phyloP scores from a whole-genome alignment of 2,329 filamentous ascomycete species.

The Samsoniella hepiali region DNA sequence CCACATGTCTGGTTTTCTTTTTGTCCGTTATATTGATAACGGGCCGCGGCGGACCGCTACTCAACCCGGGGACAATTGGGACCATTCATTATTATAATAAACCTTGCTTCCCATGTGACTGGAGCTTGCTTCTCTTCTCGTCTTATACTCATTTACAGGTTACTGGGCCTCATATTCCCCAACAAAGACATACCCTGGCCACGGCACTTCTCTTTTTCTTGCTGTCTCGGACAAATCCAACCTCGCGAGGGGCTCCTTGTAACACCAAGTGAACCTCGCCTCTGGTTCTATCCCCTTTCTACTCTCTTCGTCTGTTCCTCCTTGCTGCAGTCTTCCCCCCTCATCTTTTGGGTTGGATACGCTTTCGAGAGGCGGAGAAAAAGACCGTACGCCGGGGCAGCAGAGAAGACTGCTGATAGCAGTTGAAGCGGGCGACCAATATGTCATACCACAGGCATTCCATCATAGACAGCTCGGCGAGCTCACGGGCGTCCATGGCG shows the following conservation, averaged over 20 bases:
- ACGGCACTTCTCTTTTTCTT: neutral
- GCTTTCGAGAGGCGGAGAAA: neutral
- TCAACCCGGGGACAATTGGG: neutral
- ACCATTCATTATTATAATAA: neutral
- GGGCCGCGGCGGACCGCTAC: neutral
- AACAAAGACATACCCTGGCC: neutral
- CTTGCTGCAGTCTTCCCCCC: neutral
- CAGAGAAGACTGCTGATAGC: neutral
- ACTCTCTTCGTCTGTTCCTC: neutral
- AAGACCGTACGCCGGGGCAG: neutral
- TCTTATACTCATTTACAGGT: neutral
- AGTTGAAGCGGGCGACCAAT: neutral
- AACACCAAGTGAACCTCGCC: neutral
- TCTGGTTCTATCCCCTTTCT: neutral
- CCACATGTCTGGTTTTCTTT: neutral
- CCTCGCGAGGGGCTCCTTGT: neutral
- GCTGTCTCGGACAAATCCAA: neutral
- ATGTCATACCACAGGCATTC: constrained; percentile 6
- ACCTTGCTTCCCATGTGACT: neutral
- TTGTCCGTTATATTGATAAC: neutral
- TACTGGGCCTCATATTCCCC: neutral
- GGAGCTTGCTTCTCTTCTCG: neutral
- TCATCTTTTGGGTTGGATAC: neutral
- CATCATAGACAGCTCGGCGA: constrained; percentile 5
- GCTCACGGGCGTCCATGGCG: constrained; percentile 27